Evolutionary conservation across 441 rosid genomes (phyloP).

Genomic region (Jatropha multifida): DNA sequence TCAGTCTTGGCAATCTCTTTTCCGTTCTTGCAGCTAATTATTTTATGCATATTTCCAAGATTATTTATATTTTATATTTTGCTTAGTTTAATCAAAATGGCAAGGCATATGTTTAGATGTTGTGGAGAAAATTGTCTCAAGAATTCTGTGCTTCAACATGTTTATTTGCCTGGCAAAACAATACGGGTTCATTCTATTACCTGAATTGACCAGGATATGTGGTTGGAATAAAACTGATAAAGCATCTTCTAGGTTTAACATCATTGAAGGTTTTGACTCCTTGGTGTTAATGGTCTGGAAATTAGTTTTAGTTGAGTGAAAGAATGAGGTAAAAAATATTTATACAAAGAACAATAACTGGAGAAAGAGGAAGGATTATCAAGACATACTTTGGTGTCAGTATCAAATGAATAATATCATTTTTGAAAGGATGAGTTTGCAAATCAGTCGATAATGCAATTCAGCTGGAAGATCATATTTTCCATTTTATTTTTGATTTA

Average conservation of each 20-base stretch:
- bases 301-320: not conserved
- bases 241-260: not conserved
- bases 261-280: not conserved
- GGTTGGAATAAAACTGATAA: not conserved
- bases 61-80: not conserved
- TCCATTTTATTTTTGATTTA: too few species aligned
- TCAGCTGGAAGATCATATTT: not conserved
- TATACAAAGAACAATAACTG: not conserved
- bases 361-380: not conserved
- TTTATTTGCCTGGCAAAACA: not conserved
- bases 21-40: conserved; percentile 1
- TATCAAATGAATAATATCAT: not conserved
- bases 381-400: not conserved
- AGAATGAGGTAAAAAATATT: not conserved
- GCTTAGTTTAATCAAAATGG: not conserved
- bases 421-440: not conserved
- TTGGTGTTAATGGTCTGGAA: not conserved
- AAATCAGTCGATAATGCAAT: not conserved
- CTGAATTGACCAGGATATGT: not conserved
- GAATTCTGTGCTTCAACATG: not conserved
- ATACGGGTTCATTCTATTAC: not conserved
- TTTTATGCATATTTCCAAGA: not conserved
- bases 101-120: not conserved
- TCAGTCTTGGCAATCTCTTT: conserved; percentile 29
- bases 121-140: not conserved